Conservation (phyloP, 2,329 filamentous ascomycete genomes). For the Pyricularia grisea region DNA sequence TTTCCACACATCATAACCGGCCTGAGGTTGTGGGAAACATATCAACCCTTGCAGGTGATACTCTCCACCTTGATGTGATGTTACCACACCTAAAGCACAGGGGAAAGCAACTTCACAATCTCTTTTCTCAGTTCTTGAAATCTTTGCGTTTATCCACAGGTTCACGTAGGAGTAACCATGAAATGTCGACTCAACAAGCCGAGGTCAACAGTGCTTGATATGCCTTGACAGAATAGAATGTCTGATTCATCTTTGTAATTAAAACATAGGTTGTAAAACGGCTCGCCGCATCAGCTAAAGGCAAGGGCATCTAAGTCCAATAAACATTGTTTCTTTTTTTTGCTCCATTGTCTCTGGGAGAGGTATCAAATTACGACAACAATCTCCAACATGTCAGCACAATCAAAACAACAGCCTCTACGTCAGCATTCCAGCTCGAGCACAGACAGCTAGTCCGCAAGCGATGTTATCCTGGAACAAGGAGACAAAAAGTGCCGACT, state of each 20-base stretch:
- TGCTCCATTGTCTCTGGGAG: not conserved
- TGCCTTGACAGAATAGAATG: not conserved
- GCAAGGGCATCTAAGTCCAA: not conserved
- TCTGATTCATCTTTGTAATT: not conserved
- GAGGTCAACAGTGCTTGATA: not conserved
- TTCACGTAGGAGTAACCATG: not conserved
- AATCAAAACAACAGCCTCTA: not conserved
- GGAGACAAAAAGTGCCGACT: not conserved
- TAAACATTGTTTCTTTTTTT: not conserved
- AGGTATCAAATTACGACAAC: not conserved
- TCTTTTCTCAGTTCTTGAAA: not conserved
- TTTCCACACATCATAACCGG: not conserved
- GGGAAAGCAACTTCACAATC: not conserved
- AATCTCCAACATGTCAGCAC: not conserved
- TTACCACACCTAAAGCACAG: not conserved
- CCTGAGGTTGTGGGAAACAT: not conserved
- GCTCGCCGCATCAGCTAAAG: not conserved
- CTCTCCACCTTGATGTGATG: not conserved
- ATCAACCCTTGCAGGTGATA: not conserved
- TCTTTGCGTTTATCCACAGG: not conserved
- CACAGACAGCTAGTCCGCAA: not conserved
- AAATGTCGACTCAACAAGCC: not conserved
- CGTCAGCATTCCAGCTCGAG: not conserved
- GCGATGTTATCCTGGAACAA: not conserved
- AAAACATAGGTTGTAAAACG: not conserved